Conservation (phyloP, 2,329 filamentous ascomycete genomes). For the Macroventuria anomochaeta region DNA sequence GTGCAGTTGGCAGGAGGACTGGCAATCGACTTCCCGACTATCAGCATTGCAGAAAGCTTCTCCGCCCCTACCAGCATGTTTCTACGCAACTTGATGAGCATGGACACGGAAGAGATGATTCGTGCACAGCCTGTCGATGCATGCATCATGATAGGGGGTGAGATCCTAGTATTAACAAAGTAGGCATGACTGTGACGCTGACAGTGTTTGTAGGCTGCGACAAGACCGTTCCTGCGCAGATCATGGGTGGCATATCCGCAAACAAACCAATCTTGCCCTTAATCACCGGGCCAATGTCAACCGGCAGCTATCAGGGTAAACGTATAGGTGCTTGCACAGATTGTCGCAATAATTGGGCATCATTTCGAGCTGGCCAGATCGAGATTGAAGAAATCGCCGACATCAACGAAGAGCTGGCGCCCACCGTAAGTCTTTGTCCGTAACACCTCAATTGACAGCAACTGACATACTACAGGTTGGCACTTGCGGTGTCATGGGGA, state of each 20-base stretch:
- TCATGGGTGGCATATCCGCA: constrained; percentile 78
- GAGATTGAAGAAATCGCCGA: constrained; percentile 75
- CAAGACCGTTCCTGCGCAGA: constrained; percentile 74
- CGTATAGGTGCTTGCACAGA: constrained; percentile 77
- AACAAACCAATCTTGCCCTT: constrained; percentile 74
- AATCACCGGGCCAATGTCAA: constrained; percentile 78
- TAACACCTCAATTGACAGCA: not conserved
- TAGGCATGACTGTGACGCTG: not conserved
- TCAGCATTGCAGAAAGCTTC: constrained; percentile 74
- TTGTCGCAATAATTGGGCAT: constrained; percentile 76
- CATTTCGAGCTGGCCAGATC: constrained; percentile 68
- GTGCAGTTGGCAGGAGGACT: constrained; percentile 71
- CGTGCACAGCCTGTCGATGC: constrained; percentile 73
- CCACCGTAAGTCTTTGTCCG: constrained; percentile 59
- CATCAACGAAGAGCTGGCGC: constrained; percentile 75
- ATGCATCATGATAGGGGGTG: constrained; percentile 70
- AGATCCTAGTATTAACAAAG: not conserved
- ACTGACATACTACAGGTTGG: constrained; percentile 45
- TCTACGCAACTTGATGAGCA: constrained; percentile 75
- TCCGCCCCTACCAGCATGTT: constrained; percentile 77
- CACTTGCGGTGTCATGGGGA: constrained; percentile 65
- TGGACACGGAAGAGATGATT: constrained; percentile 83
- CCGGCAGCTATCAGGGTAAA: constrained; percentile 68
- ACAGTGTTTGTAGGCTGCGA: constrained; percentile 65
- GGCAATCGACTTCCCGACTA: constrained; percentile 76